Evolutionary conservation across 805 yeast genomes (phyloP).

Genomic region (Naumovozyma castellii): DNA sequence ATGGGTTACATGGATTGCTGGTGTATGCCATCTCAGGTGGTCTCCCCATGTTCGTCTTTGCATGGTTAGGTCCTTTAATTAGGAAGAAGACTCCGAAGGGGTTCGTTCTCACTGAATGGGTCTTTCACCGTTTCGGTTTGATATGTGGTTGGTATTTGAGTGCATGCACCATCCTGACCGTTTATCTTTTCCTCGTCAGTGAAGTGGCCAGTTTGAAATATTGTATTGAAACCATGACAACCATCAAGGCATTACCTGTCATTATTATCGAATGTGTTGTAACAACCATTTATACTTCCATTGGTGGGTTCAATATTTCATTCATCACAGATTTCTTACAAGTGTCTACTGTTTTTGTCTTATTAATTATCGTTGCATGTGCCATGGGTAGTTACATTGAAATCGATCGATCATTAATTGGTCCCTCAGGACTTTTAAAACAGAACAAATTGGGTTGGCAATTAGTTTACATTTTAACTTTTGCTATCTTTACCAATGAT

Average conservation of each 20-base stretch:
- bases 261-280: constrained; percentile 79
- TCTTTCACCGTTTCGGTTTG: constrained; percentile 68
- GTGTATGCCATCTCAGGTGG: constrained; percentile 76
- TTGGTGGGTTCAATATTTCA: constrained; percentile 85
- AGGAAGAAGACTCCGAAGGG: constrained; percentile 79
- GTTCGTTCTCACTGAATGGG: constrained; percentile 90
- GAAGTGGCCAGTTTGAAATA: constrained; percentile 74
- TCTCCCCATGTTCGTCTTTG: constrained; percentile 76
- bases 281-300: constrained; percentile 74
- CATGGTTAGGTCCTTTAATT: constrained; percentile 71
- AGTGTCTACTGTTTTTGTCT: constrained; percentile 58
- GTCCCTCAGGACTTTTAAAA: constrained; percentile 54
- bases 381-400: constrained; percentile 70
- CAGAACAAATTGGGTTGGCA: constrained; percentile 80
- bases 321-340: constrained; percentile 82
- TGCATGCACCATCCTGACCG: constrained; percentile 72
- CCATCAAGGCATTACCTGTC: constrained; percentile 67
- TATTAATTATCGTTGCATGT: constrained; percentile 60
- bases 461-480: constrained; percentile 68
- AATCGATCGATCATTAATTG: constrained; percentile 49
- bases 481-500: constrained; percentile 85
- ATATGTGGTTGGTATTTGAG: constrained; percentile 67
- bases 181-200: constrained; percentile 79
- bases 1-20: constrained; percentile 80
- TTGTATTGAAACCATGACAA: constrained; percentile 71